A percentile compares a stretch with the other conserved stretches of the same genome.
Conservation (phyloP, 495 filamentous ascomycete genomes). For the Massariosphaeria phaeospora region DNA sequence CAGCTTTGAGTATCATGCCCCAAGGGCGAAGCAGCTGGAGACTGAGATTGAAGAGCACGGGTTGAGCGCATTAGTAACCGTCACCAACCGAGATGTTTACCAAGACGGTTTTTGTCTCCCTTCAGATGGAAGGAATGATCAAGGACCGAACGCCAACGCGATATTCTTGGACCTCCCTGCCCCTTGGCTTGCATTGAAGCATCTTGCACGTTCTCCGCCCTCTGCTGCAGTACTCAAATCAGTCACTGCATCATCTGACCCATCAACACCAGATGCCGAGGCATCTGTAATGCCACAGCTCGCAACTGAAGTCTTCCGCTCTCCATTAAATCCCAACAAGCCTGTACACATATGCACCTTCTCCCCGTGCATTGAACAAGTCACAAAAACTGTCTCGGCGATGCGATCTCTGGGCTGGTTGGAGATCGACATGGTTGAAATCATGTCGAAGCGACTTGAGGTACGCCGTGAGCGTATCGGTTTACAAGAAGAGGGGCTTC, state of each 20-base stretch:
- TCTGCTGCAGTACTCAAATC: conserved; percentile 13
- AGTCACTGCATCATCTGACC: not conserved
- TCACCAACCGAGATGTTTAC: conserved; percentile 93
- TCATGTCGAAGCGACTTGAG: conserved; percentile 69
- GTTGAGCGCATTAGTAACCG: conserved; percentile 62
- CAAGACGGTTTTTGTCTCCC: conserved; percentile 63
- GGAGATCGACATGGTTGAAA: conserved; percentile 87
- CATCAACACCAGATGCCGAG: conserved; percentile 8
- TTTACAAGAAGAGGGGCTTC: conserved; percentile 50
- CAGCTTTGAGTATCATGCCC: conserved; percentile 89
- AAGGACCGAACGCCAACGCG: conserved; percentile 64
- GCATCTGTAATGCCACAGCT: not conserved
- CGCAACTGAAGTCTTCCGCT: conserved; percentile 44
- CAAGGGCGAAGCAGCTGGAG: conserved; percentile 64
- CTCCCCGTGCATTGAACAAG: conserved; percentile 94
- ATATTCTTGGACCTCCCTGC: conserved; percentile 92
- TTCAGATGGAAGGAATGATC: conserved; percentile 33
- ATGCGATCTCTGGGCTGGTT: conserved; percentile 80
- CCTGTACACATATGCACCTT: conserved; percentile 83
- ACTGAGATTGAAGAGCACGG: conserved; percentile 72
- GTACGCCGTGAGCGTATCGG: conserved; percentile 78
- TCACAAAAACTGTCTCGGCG: conserved; percentile 70
- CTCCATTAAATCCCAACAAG: conserved; percentile 63
- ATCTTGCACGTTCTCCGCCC: conserved; percentile 61
- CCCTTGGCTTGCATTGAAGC: conserved; percentile 83